Evolutionary conservation across 345 rosid species (phyloP).

Genomic region (Brassica carinata): DNA sequence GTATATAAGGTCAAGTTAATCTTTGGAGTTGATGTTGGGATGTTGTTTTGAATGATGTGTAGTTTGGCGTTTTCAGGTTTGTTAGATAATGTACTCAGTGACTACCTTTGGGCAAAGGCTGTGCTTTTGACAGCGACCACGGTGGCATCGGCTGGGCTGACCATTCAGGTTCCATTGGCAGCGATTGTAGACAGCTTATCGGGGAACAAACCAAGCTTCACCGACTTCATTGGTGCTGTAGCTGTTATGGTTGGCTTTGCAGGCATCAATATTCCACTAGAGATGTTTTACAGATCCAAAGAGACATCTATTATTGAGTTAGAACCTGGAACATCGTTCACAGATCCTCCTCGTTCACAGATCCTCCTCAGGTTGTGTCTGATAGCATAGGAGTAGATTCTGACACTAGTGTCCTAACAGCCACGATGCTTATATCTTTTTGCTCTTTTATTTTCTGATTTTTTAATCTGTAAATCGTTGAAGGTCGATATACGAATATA

Average conservation of each 20-base stretch:
- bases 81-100: constrained; percentile 90
- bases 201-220: constrained; percentile 68
- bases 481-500: constrained; percentile 1
- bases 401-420: not conserved
- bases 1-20: constrained; percentile 32
- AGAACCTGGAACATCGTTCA: constrained; percentile 37
- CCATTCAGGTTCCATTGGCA: constrained; percentile 94
- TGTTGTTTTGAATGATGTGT: not conserved
- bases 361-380: constrained; percentile 26
- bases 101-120: constrained; percentile 95
- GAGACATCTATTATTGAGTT: constrained; percentile 43
- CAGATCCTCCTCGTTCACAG: constrained; percentile 34
- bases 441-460: not conserved
- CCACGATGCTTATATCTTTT: not conserved
- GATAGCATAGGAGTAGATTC: constrained; percentile 12
- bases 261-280: constrained; percentile 81
- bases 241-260: constrained; percentile 92
- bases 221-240: constrained; percentile 77
- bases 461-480: constrained; percentile 18
- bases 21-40: not conserved
- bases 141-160: constrained; percentile 90
- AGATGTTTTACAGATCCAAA: constrained; percentile 48
- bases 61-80: constrained; percentile 50
- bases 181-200: constrained; percentile 75
- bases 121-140: constrained; percentile 88